phyloP scores from a whole-genome alignment of 2,329 filamentous ascomycete species.

The Botrytis hyacinthi region DNA sequence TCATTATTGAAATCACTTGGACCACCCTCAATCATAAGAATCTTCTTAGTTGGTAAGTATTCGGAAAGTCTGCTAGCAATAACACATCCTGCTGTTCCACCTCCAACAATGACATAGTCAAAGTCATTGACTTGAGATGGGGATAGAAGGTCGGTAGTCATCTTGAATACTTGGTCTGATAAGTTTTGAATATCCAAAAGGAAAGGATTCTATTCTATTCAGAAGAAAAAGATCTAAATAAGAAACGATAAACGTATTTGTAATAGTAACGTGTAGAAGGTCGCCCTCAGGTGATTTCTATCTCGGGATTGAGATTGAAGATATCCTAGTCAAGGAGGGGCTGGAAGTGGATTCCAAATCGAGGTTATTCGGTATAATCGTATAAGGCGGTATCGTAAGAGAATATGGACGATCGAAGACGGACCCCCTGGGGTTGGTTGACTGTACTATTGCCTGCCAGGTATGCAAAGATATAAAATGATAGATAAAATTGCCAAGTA shows the following conservation, averaged over 20 bases:
- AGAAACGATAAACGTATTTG: constrained; percentile 4
- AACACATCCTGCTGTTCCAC: constrained; percentile 50
- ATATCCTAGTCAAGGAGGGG: constrained; percentile 18
- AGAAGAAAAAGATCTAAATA: neutral
- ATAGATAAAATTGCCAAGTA: constrained; percentile 14
- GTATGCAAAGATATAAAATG: neutral
- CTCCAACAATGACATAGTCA: constrained; percentile 51
- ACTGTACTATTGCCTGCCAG: neutral
- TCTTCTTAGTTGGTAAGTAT: constrained; percentile 77
- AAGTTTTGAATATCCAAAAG: neutral
- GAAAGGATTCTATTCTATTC: neutral
- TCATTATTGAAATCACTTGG: constrained; percentile 88
- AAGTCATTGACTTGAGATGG: constrained; percentile 40
- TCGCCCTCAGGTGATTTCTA: constrained; percentile 10
- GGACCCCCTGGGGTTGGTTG: neutral
- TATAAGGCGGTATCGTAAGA: constrained; percentile 11
- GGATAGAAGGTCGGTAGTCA: constrained; percentile 38
- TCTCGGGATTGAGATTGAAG: neutral
- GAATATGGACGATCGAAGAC: neutral
- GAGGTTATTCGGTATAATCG: neutral
- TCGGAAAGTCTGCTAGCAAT: constrained; percentile 54
- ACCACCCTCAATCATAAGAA: constrained; percentile 83
- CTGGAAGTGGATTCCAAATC: constrained; percentile 16
- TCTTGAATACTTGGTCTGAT: constrained; percentile 22
- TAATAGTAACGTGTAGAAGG: constrained; percentile 4